Conservation (phyloP, 768 basidiomycete genomes). For the Gymnopilus dilepis region DNA sequence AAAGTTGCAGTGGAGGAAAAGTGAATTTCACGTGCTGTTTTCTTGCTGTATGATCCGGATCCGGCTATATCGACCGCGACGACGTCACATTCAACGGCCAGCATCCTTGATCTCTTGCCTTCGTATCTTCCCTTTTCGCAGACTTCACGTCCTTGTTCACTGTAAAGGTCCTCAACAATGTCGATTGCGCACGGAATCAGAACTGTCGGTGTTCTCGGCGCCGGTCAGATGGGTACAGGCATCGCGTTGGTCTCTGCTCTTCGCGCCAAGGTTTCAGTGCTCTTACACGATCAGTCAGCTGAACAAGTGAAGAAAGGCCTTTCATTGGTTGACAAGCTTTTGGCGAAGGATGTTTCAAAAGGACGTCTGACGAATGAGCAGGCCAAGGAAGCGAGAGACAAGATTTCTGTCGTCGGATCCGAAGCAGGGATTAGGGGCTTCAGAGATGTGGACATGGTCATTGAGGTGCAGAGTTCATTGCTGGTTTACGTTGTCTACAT, state of each 20-base stretch:
- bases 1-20: background rate
- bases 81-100: no score
- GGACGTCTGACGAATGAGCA: constrained; percentile 71
- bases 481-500: background rate
- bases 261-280: constrained; percentile 83
- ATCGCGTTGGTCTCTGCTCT: constrained; percentile 89
- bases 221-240: constrained; percentile 91
- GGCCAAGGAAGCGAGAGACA: constrained; percentile 73
- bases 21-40: constrained; percentile 9
- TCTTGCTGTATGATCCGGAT: background rate
- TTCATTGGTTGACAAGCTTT: constrained; percentile 75
- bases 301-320: constrained; percentile 78
- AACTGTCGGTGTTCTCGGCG: constrained; percentile 78
- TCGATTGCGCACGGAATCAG: constrained; percentile 74
- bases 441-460: constrained; percentile 86
- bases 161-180: constrained; percentile 39
- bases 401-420: constrained; percentile 63
- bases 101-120: background rate
- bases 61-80: background rate
- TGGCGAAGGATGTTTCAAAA: constrained; percentile 90
- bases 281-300: constrained; percentile 81
- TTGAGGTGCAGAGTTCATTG: constrained; percentile 63
- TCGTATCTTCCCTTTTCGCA: background rate
- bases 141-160: no score
- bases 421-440: constrained; percentile 57